Evolutionary conservation across 2,329 filamentous ascomycete genomes (phyloP), one percentile per base, ranked within the genome.

Genomic region (Xylaria polymorpha): DNA sequence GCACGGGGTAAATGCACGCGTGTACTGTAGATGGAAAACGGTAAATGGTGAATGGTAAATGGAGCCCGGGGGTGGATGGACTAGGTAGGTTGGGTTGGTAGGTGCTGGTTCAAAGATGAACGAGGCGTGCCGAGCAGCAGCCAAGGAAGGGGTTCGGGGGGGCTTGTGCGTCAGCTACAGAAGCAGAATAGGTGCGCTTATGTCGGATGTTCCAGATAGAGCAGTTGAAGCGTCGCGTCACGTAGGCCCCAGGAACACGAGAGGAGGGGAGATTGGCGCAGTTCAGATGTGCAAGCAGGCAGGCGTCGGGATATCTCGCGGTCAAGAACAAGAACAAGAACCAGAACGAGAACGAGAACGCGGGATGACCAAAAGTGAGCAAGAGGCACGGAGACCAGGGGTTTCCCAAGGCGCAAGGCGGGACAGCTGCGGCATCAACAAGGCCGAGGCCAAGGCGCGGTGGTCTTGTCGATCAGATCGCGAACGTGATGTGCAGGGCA

Each of bases 61-160:
- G 66, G 53, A 50, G 64, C 62, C 39, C 57, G 62, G 62, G 68
- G 61, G 62, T 55, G 32, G 22, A 55, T 41, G 35, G 37, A 53
- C 57, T 62, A 56, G 32, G n/a, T 20, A 39, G 37, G 4, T 20
- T 35, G 20, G 37, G 4, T 20, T 35, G 20, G 37, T 41, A 43
- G 39, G 39, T n/a, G 55, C 55, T 58, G 55, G 22, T 29, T 29
- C 20, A 35, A 43, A 14, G 25, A 35, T 59, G 46, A 56, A 60
- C 46, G 63, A 66, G 71, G 65, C 68, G 67, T 71, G 72, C 71
- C 73, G 65, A 70, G 71, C 61, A 61, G 66, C 67, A 71, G 67
- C 70, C 68, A 61, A 71, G 72, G 71, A 71, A 70, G 57, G 71
- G 66, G 70, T 72, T 73, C 68, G 57, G 50, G 57, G 58, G 41